Base-by-base conservation (phyloP, 2,329 filamentous ascomycete species). In the Aschersonia sp. region DNA sequence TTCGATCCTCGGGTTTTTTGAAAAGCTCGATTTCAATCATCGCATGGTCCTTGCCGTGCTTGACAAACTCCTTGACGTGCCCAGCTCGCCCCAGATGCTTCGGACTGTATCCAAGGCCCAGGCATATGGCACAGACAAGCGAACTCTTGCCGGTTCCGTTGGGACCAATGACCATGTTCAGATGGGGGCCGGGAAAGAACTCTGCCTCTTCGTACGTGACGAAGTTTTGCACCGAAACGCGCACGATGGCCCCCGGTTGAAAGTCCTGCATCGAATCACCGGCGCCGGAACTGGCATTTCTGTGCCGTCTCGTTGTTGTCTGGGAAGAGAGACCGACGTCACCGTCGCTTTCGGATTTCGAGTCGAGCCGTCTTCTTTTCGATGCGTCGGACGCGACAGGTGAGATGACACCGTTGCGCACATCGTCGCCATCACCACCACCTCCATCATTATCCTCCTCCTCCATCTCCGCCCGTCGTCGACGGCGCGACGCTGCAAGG, bases 121-220 rank as follows among this genome's bases (percentile, higher is more conserved):
- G 68, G 59, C 92, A 97, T 55, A 98, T 94, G 43, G 92, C 92
- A 65, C 92, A 98, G 42, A 98, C 90, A 30, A 98, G 73, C 0
- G 92, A 96, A 66, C 90, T 97, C 67, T 98, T 98, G 48, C 92
- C 92, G 0, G 92, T 97, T 35, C 92, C 92, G 58, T 98, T 98
- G n/a, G 92, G 92, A 0, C 92, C 92, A 56, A 98, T 95, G 47
- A 98, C 83, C 90, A 98, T 97, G 62, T 98, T 98, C 58, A 98
- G 66, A 60, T 86, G 90, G 1, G 92, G 90, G 0, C 92, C 92
- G 10, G 88, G 87, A 50, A 83, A 79, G 63, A 97, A 96, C 54
- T 95, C 89, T 48, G 88, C 90, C 47, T 83, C 80, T 45, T 86
- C 88, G 66, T 98, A 98, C 0, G 92, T 98, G 48, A 98, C 87